These are phyloP conservation scores for Aphelidium insulamus DNA, from an alignment of 371 early-diverging fungal species.

Conservation along the genomic window DNA sequence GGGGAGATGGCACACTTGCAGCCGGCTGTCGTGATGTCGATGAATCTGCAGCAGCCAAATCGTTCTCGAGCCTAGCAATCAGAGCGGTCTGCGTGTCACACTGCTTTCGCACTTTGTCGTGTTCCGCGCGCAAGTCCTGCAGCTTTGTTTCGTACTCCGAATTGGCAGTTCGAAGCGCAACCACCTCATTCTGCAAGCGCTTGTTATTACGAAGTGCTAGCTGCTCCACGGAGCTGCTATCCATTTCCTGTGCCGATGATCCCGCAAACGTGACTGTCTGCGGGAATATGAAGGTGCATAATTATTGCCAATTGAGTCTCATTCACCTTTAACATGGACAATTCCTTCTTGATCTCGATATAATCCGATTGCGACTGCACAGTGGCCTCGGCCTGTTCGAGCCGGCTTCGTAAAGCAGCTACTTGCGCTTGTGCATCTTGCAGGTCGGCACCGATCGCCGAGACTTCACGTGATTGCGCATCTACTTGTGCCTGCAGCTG, in stretches of 20 bases:
- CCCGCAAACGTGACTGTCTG: not conserved
- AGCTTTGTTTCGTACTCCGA: slow-evolving; percentile 13
- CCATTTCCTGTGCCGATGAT: slow-evolving; percentile 1
- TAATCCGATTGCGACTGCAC: slow-evolving; percentile 40
- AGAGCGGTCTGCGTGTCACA: slow-evolving; percentile 23
- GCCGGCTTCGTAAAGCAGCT: slow-evolving; percentile 4
- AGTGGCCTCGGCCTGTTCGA: slow-evolving; percentile 19
- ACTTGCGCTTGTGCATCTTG: slow-evolving; percentile 5
- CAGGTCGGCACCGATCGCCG: too few species aligned
- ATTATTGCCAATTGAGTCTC: slow-evolving; percentile 9
- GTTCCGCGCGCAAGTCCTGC: slow-evolving; percentile 6
- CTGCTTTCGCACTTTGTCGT: slow-evolving; percentile 12
- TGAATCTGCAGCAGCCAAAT: slow-evolving; percentile 16
- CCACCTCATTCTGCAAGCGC: slow-evolving; percentile 44
- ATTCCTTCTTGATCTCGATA: slow-evolving; percentile 58
- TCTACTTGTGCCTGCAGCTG: too few species aligned
- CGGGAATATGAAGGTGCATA: too few species aligned
- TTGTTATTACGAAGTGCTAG: slow-evolving; percentile 63
- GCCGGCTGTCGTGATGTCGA: not conserved
- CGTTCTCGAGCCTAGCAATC: slow-evolving; percentile 43
- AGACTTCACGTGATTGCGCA: too few species aligned
- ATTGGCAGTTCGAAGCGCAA: slow-evolving; percentile 33
- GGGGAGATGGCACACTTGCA: slow-evolving; percentile 5
- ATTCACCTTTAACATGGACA: slow-evolving; percentile 55
- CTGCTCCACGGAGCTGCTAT: slow-evolving; percentile 32